A percentile compares a stretch with the other conserved stretches of the same genome.
Conservation (phyloP, 495 filamentous ascomycete species). For the Podospora pseudopauciseta region DNA sequence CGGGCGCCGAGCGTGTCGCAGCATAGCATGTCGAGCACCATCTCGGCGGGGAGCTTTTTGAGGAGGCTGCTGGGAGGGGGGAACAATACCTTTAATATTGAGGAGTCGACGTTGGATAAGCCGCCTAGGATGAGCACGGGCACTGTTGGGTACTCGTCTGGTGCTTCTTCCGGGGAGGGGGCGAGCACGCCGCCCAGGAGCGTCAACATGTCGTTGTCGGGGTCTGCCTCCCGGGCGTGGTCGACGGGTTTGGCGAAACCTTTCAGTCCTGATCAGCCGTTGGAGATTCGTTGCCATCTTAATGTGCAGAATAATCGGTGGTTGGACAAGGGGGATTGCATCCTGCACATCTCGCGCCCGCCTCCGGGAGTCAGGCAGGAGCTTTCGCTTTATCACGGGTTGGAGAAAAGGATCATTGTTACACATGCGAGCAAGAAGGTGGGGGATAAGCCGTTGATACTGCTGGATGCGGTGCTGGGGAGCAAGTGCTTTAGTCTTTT, state of each 20-base stretch:
- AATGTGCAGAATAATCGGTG: slow-evolving; percentile 75
- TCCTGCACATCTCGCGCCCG: slow-evolving; percentile 74
- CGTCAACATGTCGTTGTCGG: slow-evolving; percentile 49
- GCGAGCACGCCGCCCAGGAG: slow-evolving; percentile 54
- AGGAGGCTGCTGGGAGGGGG: slow-evolving; percentile 49
- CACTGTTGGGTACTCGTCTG: slow-evolving; percentile 53
- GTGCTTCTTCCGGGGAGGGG: slow-evolving; percentile 43
- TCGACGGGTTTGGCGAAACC: slow-evolving; percentile 41
- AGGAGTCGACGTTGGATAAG: slow-evolving; percentile 51
- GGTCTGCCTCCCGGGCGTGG: slow-evolving; percentile 40
- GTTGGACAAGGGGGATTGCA: slow-evolving; percentile 84
- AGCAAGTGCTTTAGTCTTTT: slow-evolving; percentile 81
- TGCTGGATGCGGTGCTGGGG: slow-evolving; percentile 80
- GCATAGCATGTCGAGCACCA: slow-evolving; percentile 49
- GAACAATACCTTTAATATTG: slow-evolving; percentile 73
- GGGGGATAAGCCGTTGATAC: slow-evolving; percentile 60
- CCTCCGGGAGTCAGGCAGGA: slow-evolving; percentile 53
- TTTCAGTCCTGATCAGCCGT: slow-evolving; percentile 33
- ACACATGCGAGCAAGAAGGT: slow-evolving; percentile 49
- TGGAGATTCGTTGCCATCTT: slow-evolving; percentile 78
- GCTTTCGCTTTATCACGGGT: slow-evolving; percentile 48
- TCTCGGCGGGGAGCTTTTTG: slow-evolving; percentile 74
- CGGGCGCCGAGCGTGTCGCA: slow-evolving; percentile 47
- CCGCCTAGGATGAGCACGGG: slow-evolving; percentile 35
- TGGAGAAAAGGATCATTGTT: slow-evolving; percentile 82